Evolutionary conservation across 768 basidiomycete species (phyloP).

Genomic region (Trametes gibbosa): DNA sequence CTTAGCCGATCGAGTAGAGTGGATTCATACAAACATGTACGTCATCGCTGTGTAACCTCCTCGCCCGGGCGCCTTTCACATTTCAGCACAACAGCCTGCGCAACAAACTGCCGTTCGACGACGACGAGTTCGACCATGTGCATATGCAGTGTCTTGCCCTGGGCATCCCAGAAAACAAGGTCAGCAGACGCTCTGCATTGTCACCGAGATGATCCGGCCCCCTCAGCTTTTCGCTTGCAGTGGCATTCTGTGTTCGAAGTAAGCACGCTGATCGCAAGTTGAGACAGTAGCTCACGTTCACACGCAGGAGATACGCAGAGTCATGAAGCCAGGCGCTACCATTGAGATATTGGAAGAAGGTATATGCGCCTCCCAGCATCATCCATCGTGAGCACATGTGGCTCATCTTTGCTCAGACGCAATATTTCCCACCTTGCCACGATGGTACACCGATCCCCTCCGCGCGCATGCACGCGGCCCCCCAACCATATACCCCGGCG

Average conservation of each 20-base stretch:
- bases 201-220: not conserved
- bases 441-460: constrained; percentile 74
- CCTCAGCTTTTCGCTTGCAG: constrained; percentile 32
- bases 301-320: constrained; percentile 67
- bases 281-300: not conserved
- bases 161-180: constrained; percentile 76
- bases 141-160: constrained; percentile 42
- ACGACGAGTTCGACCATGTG: constrained; percentile 82
- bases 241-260: constrained; percentile 72
- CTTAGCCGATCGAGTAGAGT: constrained; percentile 57
- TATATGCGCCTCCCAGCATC: constrained; percentile 22
- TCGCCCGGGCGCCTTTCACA: not conserved
- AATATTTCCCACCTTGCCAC: constrained; percentile 70
- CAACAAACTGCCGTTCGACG: constrained; percentile 75
- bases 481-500: constrained; percentile 48
- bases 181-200: constrained; percentile 21
- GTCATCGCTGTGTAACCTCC: constrained; percentile 20
- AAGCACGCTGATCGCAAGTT: constrained; percentile 13
- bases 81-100: constrained; percentile 49
- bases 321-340: constrained; percentile 66
- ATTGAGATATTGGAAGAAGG: constrained; percentile 76
- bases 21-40: constrained; percentile 80
- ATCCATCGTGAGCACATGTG: not conserved
- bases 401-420: constrained; percentile 46
- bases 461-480: constrained; percentile 42